Evolutionary conservation across 495 filamentous ascomycete genomes (phyloP), one percentile per base, ranked within the genome.

Genomic region (Lindgomyces ingoldianus): DNA sequence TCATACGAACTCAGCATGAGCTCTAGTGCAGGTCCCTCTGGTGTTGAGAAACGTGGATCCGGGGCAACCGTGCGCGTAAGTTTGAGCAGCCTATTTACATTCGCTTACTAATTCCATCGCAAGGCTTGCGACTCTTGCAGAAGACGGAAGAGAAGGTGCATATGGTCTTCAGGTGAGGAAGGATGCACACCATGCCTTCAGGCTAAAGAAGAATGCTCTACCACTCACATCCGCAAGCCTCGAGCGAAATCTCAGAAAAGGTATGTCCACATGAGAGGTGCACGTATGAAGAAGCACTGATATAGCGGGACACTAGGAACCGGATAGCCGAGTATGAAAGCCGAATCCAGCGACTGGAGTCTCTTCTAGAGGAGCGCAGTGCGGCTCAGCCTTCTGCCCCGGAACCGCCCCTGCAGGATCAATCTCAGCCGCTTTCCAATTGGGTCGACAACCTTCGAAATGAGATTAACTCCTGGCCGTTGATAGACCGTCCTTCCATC

Each of bases 121-220:
- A 8, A 65, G 62, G 62, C 62, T 21, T 65, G 62, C 49, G 62
- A 65, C 33, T 65, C 62, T 16, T 65, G 62, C 24, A 45, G 62
- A 1, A 33, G 55, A 25, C 53, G 62, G 22, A 65, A 65, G 27
- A 19, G 62, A 48, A 46, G 30, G 27, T 65, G 62, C 29, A 4
- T 27, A 6, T 65, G 62, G 62, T 4, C 10, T 1, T 21, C 48
- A 25, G 62, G 56, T 26, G 36, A 19, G 1, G 14, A 25, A 8
- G 18, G 49, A 19, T 65, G 62, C 22, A 55, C 48, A 22, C 55
- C 45, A 9, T 65, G 62, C 22, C 11, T 24, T 1, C 33, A 53
- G 18, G 11, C 53, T 1, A 60, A 65, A 0, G 62, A 65, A 47
- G 49, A 53, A 11, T 65, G 62, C 49, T 29, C 47, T 8, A 60